Conservation (phyloP, 129 eudicot genomes). For the Mikania micrantha region DNA sequence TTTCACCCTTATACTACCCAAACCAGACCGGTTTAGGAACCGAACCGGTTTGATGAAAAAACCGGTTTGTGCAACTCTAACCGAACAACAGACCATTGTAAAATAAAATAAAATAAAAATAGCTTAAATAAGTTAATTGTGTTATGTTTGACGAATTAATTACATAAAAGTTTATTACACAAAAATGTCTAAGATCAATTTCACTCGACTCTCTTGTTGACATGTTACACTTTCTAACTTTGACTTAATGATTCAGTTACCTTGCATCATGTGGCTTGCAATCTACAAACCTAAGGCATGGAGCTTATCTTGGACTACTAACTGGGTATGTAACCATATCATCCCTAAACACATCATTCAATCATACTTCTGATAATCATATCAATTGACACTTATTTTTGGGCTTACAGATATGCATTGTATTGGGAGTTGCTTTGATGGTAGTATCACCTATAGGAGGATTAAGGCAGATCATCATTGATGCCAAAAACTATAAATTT, state of each 20-base stretch:
- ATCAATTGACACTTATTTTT: neutral
- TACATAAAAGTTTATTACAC: neutral
- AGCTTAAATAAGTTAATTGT: too few species aligned
- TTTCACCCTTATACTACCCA: too few species aligned
- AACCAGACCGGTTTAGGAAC: too few species aligned
- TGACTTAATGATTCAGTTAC: slow-evolving; percentile 43
- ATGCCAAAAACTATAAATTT: slow-evolving; percentile 17
- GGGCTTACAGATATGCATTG: slow-evolving; percentile 17
- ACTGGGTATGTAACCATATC: slow-evolving; percentile 55
- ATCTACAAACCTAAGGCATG: slow-evolving; percentile 59
- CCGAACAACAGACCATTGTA: too few species aligned
- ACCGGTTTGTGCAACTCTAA: too few species aligned
- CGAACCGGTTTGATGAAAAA: too few species aligned
- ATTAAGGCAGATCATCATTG: slow-evolving; percentile 23
- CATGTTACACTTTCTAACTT: neutral
- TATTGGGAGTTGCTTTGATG: slow-evolving; percentile 20
- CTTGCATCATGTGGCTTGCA: slow-evolving; percentile 84
- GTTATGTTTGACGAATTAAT: neutral
- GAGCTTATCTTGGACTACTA: slow-evolving; percentile 59
- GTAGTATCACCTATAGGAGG: slow-evolving; percentile 33
- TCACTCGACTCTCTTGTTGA: neutral
- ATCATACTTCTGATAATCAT: neutral
- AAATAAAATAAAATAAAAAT: neutral
- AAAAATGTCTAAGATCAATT: neutral
- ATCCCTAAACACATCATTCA: neutral